Evolutionary conservation across 129 eudicot species (phyloP).

Genomic region (Flaveria ramosissima): DNA sequence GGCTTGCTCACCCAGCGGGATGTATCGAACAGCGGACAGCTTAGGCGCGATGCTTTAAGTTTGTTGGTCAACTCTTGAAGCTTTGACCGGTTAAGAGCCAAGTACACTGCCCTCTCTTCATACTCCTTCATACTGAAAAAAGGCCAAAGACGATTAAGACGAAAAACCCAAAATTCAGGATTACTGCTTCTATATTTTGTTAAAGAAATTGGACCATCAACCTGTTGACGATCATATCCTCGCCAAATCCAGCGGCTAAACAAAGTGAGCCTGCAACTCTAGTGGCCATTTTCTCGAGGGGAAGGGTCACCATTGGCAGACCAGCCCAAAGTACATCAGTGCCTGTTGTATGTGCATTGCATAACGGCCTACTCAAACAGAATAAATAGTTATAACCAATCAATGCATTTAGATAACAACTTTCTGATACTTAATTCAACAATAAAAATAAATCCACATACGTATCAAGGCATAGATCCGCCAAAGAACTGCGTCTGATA

Average conservation of each 20-base stretch:
- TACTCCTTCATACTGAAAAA: constrained; percentile 72
- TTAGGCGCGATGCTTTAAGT: constrained; percentile 77
- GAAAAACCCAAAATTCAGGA: neutral
- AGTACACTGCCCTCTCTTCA: constrained; percentile 82
- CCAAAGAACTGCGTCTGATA: constrained; percentile 84
- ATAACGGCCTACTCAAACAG: constrained; percentile 62
- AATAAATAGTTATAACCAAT: constrained; percentile 15
- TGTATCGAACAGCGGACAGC: constrained; percentile 88
- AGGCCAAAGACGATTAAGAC: neutral
- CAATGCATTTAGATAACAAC: neutral
- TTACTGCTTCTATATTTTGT: neutral
- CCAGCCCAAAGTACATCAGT: constrained; percentile 99
- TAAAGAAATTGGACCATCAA: constrained; percentile 18
- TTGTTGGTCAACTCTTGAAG: constrained; percentile 76
- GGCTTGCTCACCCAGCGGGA: constrained; percentile 76
- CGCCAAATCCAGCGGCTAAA: constrained; percentile 82
- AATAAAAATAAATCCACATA: constrained; percentile 30
- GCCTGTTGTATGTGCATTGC: constrained; percentile 98
- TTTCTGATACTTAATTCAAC: neutral
- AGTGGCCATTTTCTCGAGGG: constrained; percentile 98
- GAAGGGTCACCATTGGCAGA: constrained; percentile 93
- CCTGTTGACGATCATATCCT: constrained; percentile 81
- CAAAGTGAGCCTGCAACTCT: constrained; percentile 99
- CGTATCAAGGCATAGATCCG: constrained; percentile 95
- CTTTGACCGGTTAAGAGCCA: constrained; percentile 75